A percentile compares a stretch with the other conserved stretches of the same genome.
Conservation (phyloP, 306 rosid species). For the Trifolium fragiferum region DNA sequence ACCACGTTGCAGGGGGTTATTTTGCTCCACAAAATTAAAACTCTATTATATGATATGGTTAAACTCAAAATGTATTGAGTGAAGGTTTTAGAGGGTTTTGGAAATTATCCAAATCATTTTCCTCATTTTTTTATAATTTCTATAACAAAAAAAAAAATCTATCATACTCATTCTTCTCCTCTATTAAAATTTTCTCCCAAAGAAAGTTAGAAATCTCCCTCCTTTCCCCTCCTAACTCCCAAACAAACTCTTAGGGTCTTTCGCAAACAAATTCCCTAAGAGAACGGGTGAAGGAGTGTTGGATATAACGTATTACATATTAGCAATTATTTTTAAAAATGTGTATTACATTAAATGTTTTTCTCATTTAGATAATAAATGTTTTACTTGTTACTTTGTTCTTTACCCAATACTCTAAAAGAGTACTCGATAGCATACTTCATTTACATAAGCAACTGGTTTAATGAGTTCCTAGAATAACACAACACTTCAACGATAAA, state of each 20-base stretch:
- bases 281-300: not conserved
- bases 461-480: constrained; percentile 32
- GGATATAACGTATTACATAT: not conserved
- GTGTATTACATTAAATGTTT: not conserved
- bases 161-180: constrained; percentile 2
- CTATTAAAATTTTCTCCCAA: not conserved
- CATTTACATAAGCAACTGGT: constrained; percentile 31
- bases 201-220: not conserved
- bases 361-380: constrained; percentile 19
- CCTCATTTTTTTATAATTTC: not conserved
- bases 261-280: not conserved
- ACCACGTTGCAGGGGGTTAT: not conserved
- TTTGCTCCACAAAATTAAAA: not conserved
- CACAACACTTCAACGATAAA: constrained; percentile 11
- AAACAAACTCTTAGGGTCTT: not conserved
- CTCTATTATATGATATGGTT: not conserved
- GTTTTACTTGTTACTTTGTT: not conserved
- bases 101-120: not conserved
- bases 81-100: not conserved
- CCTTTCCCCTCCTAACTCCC: not conserved
- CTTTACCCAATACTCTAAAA: not conserved
- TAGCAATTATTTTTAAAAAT: not conserved
- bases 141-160: not conserved
- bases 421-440: not conserved
- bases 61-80: not conserved